Evolutionary conservation across 2,329 filamentous ascomycete species (phyloP).

Genomic region (Hypoxylon sp.): DNA sequence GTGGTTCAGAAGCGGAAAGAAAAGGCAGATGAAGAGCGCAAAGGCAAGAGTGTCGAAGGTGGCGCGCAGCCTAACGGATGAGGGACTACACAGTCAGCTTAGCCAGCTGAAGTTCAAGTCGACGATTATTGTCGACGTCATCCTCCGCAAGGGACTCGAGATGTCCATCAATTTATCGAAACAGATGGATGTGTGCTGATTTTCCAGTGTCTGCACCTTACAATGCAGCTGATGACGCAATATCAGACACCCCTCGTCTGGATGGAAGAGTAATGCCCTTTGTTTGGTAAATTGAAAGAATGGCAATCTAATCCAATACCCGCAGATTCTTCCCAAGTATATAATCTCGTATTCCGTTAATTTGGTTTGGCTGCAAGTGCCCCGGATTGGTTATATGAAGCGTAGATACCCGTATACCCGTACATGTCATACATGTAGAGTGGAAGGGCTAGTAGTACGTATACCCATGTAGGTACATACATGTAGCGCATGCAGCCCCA

Average conservation of each 20-base stretch:
- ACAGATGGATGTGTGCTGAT: conserved; percentile 17
- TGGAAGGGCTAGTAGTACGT: conserved; percentile 3
- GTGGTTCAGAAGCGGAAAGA: conserved; percentile 96
- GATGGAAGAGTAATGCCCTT: neutral
- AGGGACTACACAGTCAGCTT: conserved; percentile 18
- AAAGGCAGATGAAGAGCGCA: conserved; percentile 73
- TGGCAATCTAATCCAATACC: conserved; percentile 20
- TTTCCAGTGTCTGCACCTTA: conserved; percentile 12
- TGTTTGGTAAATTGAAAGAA: conserved; percentile 3
- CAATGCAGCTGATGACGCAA: conserved; percentile 35
- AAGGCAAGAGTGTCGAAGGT: conserved; percentile 58
- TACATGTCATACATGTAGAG: conserved; percentile 9
- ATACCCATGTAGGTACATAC: conserved; percentile 3
- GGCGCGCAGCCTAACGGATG: conserved; percentile 56
- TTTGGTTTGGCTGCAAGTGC: neutral
- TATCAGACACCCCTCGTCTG: conserved; percentile 1
- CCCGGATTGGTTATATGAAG: conserved; percentile 10
- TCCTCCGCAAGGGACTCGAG: neutral
- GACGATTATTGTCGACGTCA: conserved; percentile 8
- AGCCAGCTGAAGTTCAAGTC: conserved; percentile 1
- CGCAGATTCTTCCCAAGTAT: conserved; percentile 8
- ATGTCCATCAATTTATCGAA: neutral
- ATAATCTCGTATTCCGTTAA: conserved; percentile 12
- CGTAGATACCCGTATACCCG: conserved; percentile 4
- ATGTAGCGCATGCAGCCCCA: neutral